These are phyloP conservation scores for Mangifera indica DNA, from an alignment of 345 rosid species.

Conservation along the genomic window DNA sequence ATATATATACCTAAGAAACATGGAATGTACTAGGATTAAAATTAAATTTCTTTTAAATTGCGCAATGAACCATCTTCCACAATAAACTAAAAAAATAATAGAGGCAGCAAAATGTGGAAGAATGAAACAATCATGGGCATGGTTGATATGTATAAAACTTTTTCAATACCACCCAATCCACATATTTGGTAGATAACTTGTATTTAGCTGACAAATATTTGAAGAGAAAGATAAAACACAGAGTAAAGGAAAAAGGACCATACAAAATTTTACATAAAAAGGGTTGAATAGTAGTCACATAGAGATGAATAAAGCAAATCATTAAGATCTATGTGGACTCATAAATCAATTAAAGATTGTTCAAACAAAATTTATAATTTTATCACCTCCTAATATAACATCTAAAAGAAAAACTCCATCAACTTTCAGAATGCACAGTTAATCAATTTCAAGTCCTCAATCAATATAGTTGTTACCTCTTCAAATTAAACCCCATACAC, in stretches of 20 bases:
- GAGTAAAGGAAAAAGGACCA: not conserved
- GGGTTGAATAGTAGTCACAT: not conserved
- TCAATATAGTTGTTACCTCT: not conserved
- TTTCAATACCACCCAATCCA: not conserved
- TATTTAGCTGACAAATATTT: not conserved
- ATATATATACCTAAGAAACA: too few relatives aligned
- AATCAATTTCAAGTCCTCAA: not conserved
- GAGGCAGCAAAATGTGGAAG: not conserved
- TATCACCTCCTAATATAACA: constrained; percentile 3
- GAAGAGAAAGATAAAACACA: not conserved
- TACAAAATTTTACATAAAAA: not conserved
- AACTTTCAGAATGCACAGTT: not conserved
- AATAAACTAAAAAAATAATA: too few relatives aligned
- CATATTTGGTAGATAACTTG: not conserved
- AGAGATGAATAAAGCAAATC: not conserved
- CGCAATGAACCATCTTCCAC: too few relatives aligned
- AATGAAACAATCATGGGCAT: not conserved
- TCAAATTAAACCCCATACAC: not conserved
- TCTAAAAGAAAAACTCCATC: not conserved
- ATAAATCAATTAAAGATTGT: too few relatives aligned
- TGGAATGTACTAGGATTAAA: too few relatives aligned
- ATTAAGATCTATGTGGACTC: not conserved
- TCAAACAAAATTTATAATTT: too few relatives aligned
- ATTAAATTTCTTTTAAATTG: too few relatives aligned
- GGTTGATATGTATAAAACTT: not conserved